phyloP scores from a whole-genome alignment of 2,329 filamentous ascomycete species.

The Thermoascus crustaceus region DNA sequence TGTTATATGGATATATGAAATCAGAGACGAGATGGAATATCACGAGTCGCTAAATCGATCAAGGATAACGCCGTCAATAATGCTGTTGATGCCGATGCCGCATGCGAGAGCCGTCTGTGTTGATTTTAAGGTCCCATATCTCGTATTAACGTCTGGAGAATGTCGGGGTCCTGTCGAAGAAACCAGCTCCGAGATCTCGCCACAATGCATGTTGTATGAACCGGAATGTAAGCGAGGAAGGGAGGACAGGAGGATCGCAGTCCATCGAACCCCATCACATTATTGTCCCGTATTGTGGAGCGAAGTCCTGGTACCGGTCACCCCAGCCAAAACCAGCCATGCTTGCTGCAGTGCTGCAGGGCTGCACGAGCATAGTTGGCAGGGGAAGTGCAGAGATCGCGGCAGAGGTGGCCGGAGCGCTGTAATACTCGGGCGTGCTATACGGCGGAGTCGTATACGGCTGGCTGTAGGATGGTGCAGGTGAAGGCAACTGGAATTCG shows the following conservation, averaged over 20 bases:
- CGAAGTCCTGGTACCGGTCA: slow-evolving; percentile 74
- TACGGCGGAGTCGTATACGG: slow-evolving; percentile 64
- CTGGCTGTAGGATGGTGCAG: slow-evolving; percentile 71
- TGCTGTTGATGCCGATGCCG: slow-evolving; percentile 40
- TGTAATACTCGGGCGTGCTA: slow-evolving; percentile 60
- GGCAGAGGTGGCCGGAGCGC: slow-evolving; percentile 64
- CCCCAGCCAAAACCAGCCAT: slow-evolving; percentile 74
- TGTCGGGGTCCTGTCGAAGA: no score
- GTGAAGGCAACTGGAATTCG: slow-evolving; percentile 66
- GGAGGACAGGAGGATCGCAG: no score
- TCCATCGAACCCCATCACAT: slow-evolving; percentile 87
- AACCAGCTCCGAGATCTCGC: slow-evolving; percentile 19
- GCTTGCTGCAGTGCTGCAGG: slow-evolving; percentile 69
- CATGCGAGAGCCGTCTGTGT: slow-evolving; percentile 31
- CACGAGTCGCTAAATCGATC: slow-evolving; percentile 38
- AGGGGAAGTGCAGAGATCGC: slow-evolving; percentile 70
- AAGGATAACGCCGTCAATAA: slow-evolving; percentile 48
- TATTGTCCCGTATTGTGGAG: slow-evolving; percentile 61
- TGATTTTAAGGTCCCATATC: slow-evolving; percentile 33
- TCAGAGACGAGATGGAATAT: slow-evolving; percentile 31
- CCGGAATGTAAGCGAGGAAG: no score
- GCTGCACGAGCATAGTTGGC: slow-evolving; percentile 76
- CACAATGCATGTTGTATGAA: no score
- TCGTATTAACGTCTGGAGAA: no score
- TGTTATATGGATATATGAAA: slow-evolving; percentile 38